Evolutionary conservation across 2,329 filamentous ascomycete genomes (phyloP), one percentile per base, ranked within the genome.

Genomic region (Ophiostoma australiae): DNA sequence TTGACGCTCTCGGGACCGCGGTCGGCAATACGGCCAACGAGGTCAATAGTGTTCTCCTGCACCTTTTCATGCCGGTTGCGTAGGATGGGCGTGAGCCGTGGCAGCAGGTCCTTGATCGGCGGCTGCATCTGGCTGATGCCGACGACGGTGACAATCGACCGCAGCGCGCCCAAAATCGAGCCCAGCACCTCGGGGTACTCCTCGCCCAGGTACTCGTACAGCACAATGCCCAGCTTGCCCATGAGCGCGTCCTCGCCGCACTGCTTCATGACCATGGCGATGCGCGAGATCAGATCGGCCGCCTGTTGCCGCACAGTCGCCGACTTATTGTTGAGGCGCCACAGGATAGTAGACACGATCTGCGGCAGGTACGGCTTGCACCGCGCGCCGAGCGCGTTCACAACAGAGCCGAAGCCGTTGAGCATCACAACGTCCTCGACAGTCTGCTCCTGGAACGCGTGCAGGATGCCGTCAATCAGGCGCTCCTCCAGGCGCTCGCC

Each of bases 61-160:
- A 99, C 96, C 81, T 99, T 99, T 79, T 99, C 95, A 82, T 99
- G 95, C 74, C 95, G 91, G 82, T 99, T 99, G 78, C 95, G 92
- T 70, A 99, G 86, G 79, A 99, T 99, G n/a, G 95, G 95, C 0
- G 95, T 99, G 44, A 99, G 87, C 58, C 95, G 92, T 20, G 95
- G 95, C 11, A 99, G 87, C 39, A 99, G 85, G 78, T 99, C 96
- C 79, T 94, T 94, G 83, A 99, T 98, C 1, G 95, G 94, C 17
- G 95, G 95, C 77, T 98, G 94, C 94, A 93, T 98, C 80, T 96
- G 93, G 76, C 92, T 91, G 82, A 99, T 97, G 81, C 95, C 95
- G 44, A 99, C 94, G 20, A 99, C 95, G 0, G 94, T 97, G 75
- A 99, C 95, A 76, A 99, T 98, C 63, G 93, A 96, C 74, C 95